phyloP scores from a whole-genome alignment of 441 rosid genomes.

The Populus hybrid region DNA sequence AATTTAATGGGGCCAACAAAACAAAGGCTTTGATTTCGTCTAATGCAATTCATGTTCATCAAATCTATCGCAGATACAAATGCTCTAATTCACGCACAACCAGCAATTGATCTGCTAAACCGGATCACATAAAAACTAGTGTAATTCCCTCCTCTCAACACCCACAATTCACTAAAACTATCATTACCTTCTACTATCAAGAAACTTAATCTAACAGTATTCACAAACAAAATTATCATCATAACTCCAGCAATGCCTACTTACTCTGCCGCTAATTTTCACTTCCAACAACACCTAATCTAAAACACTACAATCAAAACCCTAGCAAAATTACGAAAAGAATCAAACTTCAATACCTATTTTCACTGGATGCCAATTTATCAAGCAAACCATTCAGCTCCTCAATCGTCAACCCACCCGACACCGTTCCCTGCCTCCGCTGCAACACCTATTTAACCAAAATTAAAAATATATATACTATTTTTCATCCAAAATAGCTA shows the following conservation, averaged over 20 bases:
- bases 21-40: neutral
- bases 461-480: neutral
- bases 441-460: slow-evolving; percentile 54
- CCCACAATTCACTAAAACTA: neutral
- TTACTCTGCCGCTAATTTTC: neutral
- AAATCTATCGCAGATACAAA: neutral
- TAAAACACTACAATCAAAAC: neutral
- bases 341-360: slow-evolving; percentile 37
- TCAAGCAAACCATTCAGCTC: slow-evolving; percentile 81
- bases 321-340: neutral
- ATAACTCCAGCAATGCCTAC: neutral
- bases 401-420: slow-evolving; percentile 70
- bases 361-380: slow-evolving; percentile 72
- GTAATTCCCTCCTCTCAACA: neutral
- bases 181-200: neutral
- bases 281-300: neutral
- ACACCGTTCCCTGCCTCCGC: slow-evolving; percentile 76
- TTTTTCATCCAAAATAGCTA: neutral
- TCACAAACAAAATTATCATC: neutral
- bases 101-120: neutral
- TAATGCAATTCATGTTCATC: neutral
- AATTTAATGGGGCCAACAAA: neutral
- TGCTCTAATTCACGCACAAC: neutral
- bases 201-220: neutral
- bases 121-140: neutral